These are phyloP conservation scores for Hirsutella thompsonii DNA, from an alignment of 2,329 filamentous ascomycete genomes.

Conservation along the genomic window DNA sequence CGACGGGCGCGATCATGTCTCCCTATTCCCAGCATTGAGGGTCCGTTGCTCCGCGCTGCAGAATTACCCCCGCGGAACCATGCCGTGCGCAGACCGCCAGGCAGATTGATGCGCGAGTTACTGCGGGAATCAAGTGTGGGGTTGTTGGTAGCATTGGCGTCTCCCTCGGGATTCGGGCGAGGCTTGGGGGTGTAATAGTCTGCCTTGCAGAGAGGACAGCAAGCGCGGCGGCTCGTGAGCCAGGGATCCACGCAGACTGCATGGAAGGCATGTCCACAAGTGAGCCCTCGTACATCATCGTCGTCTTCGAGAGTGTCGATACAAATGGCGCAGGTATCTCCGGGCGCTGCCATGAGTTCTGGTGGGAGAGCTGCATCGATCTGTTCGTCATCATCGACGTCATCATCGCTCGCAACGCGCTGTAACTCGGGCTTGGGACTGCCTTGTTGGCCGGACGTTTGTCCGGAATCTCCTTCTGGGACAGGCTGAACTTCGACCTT, in stretches of 20 bases:
- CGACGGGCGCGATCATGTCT: constrained; percentile 1
- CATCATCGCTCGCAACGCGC: constrained; percentile 33
- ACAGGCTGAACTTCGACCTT: constrained; percentile 6
- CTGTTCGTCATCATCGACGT: constrained; percentile 66
- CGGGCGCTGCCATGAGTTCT: constrained; percentile 67
- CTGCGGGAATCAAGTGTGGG: constrained; percentile 20
- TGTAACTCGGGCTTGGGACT: constrained; percentile 18
- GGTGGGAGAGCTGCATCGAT: constrained; percentile 73
- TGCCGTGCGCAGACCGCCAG: constrained; percentile 25
- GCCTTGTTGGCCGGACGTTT: constrained; percentile 11
- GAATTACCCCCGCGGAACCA: constrained; percentile 18
- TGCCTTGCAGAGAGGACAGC: constrained; percentile 94
- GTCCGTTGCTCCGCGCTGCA: not conserved
- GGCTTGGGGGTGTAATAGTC: constrained; percentile 96
- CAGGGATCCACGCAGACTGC: constrained; percentile 92
- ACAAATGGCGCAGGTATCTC: constrained; percentile 93
- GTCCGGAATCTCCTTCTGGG: constrained; percentile 9
- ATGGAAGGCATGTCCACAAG: constrained; percentile 97
- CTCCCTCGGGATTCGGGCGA: constrained; percentile 36
- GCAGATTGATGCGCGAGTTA: constrained; percentile 35
- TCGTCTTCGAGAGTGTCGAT: constrained; percentile 90
- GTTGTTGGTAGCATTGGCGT: constrained; percentile 6
- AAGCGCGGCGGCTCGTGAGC: constrained; percentile 86
- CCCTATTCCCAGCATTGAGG: not conserved
- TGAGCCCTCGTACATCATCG: constrained; percentile 85